Evolutionary conservation across 2,329 filamentous ascomycete species (phyloP).

Genomic region (Aspergillus bombycis): DNA sequence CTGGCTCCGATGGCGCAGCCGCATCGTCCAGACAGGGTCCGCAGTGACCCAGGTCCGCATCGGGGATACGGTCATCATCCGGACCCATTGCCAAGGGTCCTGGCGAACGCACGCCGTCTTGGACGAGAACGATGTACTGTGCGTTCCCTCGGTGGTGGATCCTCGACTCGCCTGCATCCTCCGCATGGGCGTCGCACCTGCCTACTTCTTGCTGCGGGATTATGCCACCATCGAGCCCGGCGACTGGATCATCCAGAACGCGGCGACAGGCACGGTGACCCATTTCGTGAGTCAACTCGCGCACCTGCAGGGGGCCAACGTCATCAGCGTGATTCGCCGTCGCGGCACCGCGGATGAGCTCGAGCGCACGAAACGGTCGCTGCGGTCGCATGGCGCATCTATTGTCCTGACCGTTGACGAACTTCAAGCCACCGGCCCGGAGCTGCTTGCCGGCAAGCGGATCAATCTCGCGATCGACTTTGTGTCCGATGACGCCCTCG

Average conservation of each 20-base stretch:
- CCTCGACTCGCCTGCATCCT: not conserved
- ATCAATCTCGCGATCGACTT: not conserved
- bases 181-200: not conserved
- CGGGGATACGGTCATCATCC: not conserved
- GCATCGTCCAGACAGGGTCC: not conserved
- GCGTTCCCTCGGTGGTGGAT: not conserved
- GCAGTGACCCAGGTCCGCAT: not conserved
- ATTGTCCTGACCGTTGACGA: slow-evolving; percentile 1
- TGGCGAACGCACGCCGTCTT: not conserved
- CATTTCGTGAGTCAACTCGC: slow-evolving; percentile 4
- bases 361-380: slow-evolving; percentile 1
- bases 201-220: slow-evolving; percentile 8
- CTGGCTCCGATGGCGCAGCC: not conserved
- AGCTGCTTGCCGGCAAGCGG: not conserved
- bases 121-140: not conserved
- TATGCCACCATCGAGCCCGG: not conserved
- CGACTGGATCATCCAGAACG: slow-evolving; percentile 9
- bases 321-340: not conserved
- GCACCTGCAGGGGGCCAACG: not conserved
- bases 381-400: slow-evolving; percentile 4
- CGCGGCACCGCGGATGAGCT: not conserved
- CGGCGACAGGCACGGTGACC: not conserved
- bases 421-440: not conserved
- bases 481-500: not conserved
- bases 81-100: not conserved